These are phyloP conservation scores for Trichoderma lentiforme DNA, from an alignment of 2,329 filamentous ascomycete species.

Conservation along the genomic window DNA sequence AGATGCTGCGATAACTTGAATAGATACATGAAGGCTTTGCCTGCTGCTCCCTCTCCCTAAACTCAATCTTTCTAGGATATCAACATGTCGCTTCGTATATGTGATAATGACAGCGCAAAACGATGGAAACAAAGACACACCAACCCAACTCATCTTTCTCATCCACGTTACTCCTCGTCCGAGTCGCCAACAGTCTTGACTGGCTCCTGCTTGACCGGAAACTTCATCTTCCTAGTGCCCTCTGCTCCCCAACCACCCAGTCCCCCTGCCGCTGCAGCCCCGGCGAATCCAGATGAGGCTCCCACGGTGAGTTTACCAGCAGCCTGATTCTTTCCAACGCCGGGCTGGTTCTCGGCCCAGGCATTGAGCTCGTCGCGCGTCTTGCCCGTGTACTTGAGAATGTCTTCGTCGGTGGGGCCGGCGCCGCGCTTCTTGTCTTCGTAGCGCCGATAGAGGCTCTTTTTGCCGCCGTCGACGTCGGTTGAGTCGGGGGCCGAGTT, in stretches of 20 bases:
- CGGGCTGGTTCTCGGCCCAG: slow-evolving; percentile 39
- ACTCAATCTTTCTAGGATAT: neutral
- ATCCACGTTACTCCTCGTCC: neutral
- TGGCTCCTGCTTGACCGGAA: slow-evolving; percentile 27
- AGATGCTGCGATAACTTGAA: neutral
- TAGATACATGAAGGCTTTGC: neutral
- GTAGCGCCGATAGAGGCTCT: slow-evolving; percentile 32
- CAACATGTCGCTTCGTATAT: neutral
- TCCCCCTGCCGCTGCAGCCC: slow-evolving; percentile 29
- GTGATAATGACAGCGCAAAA: neutral
- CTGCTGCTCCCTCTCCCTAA: neutral
- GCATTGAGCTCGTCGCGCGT: slow-evolving; percentile 32
- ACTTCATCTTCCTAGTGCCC: slow-evolving; percentile 35
- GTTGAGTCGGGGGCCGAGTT: neutral
- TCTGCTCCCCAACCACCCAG: slow-evolving; percentile 35
- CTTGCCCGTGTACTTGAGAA: slow-evolving; percentile 42
- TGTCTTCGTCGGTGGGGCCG: slow-evolving; percentile 37
- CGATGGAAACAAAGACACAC: neutral
- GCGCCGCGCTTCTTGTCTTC: slow-evolving; percentile 32
- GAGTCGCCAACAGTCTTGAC: slow-evolving; percentile 3
- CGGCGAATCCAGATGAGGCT: slow-evolving; percentile 29
- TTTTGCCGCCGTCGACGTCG: slow-evolving; percentile 18
- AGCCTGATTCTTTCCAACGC: slow-evolving; percentile 40
- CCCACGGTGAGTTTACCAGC: slow-evolving; percentile 35
- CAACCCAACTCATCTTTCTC: neutral